Evolutionary conservation across 2,329 filamentous ascomycete species (phyloP).

Genomic region (Neonectria sp.): DNA sequence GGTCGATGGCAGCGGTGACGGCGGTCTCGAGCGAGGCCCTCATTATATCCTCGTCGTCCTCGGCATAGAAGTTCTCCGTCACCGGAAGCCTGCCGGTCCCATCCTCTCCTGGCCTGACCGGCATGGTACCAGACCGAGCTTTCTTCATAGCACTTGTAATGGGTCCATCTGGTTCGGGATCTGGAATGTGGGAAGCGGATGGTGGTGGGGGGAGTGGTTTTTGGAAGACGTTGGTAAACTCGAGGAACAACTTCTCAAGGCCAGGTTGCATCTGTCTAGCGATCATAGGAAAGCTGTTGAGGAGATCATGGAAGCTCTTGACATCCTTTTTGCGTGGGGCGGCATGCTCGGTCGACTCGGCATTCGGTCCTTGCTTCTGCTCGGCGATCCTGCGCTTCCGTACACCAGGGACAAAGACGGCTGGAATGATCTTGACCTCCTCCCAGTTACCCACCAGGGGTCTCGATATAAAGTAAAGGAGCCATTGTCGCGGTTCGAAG

Average conservation of each 20-base stretch:
- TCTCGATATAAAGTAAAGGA: constrained; percentile 95
- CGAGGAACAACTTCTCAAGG: constrained; percentile 88
- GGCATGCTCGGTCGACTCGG: constrained; percentile 59
- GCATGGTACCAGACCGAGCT: constrained; percentile 67
- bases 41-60: constrained; percentile 94
- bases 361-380: constrained; percentile 53
- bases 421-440: constrained; percentile 79
- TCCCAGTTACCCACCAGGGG: constrained; percentile 90
- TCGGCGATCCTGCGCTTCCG: constrained; percentile 57
- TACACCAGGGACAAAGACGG: constrained; percentile 67
- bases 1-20: constrained; percentile 92
- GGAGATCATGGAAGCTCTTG: constrained; percentile 88
- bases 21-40: constrained; percentile 90
- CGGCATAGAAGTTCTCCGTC: constrained; percentile 79
- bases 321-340: constrained; percentile 85
- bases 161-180: constrained; percentile 71
- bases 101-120: constrained; percentile 51
- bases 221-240: constrained; percentile 89
- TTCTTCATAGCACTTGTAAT: constrained; percentile 69
- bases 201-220: constrained; percentile 86
- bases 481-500: constrained; percentile 93
- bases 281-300: constrained; percentile 95
- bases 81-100: constrained; percentile 60
- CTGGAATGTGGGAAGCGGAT: constrained; percentile 71
- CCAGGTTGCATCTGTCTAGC: constrained; percentile 96